phyloP scores from a whole-genome alignment of 805 yeast species.

The Teunomyces cretensis region DNA sequence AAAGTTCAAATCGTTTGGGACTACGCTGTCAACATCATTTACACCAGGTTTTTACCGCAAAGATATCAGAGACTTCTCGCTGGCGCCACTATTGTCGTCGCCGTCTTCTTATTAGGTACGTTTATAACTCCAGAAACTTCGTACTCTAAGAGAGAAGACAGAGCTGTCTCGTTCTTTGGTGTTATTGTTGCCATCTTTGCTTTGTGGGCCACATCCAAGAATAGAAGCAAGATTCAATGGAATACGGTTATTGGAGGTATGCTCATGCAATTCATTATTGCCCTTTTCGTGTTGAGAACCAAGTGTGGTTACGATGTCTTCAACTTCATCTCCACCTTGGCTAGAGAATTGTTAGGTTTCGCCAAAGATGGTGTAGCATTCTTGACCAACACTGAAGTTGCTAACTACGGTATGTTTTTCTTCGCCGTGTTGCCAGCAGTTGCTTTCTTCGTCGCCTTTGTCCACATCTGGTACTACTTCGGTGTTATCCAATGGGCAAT shows the following conservation, averaged over 20 bases:
- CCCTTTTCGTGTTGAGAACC: constrained; percentile 61
- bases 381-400: constrained; percentile 42
- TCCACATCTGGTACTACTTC: constrained; percentile 59
- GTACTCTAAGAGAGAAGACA: constrained; percentile 48
- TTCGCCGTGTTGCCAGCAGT: constrained; percentile 63
- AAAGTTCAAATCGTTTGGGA: constrained; percentile 22
- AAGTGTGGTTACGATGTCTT: constrained; percentile 60
- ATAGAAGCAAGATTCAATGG: constrained; percentile 51
- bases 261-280: constrained; percentile 58
- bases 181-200: constrained; percentile 45
- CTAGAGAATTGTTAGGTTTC: constrained; percentile 55
- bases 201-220: constrained; percentile 46
- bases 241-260: constrained; percentile 59
- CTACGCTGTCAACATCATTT: constrained; percentile 29
- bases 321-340: constrained; percentile 57
- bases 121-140: constrained; percentile 49
- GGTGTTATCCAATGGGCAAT: constrained; percentile 62
- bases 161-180: constrained; percentile 61
- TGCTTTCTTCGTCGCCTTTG: constrained; percentile 61
- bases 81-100: constrained; percentile 47
- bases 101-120: constrained; percentile 53
- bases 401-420: constrained; percentile 48
- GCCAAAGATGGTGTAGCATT: constrained; percentile 64
- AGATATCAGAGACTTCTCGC: constrained; percentile 37
- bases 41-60: constrained; percentile 41